phyloP scores from a whole-genome alignment of 108 stramenopile genomes.

The Skeletonema tropicum region DNA sequence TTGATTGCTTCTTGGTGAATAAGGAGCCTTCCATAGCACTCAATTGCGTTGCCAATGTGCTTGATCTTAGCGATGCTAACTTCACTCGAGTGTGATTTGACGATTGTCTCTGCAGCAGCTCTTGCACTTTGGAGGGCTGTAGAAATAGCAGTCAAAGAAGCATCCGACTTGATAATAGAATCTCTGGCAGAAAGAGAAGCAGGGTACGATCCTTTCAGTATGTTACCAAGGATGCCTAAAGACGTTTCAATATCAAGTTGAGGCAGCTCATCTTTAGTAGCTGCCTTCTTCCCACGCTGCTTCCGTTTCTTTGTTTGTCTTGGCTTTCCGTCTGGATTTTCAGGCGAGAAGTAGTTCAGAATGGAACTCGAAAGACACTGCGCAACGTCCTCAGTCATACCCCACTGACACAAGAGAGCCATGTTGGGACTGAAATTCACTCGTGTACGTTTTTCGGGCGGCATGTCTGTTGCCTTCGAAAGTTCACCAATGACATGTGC shows the following conservation, averaged over 20 bases:
- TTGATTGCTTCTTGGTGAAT: conserved; percentile 66
- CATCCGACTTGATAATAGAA: conserved; percentile 24
- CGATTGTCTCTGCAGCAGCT: conserved; percentile 15
- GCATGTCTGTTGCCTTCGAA: conserved; percentile 9
- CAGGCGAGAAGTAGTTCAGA: conserved; percentile 35
- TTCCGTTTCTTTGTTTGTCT: conserved; percentile 40
- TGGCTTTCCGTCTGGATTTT: conserved; percentile 1
- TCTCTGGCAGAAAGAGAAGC: conserved; percentile 23
- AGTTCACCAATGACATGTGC: conserved; percentile 46
- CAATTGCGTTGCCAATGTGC: conserved; percentile 40
- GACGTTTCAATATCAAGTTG: conserved; percentile 40
- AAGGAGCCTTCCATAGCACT: conserved; percentile 68
- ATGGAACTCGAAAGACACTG: conserved; percentile 61
- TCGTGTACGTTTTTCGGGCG: conserved; percentile 17
- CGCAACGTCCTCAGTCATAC: conserved; percentile 65
- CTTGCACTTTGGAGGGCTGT: conserved; percentile 29
- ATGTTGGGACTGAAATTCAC: conserved; percentile 57
- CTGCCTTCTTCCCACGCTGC: conserved; percentile 49
- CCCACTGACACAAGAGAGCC: conserved; percentile 70
- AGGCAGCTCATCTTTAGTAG: conserved; percentile 32
- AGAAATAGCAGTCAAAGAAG: conserved; percentile 17
- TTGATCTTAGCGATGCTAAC: conserved; percentile 12
- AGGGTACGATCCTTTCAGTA: conserved; percentile 33
- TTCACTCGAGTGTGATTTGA: conserved; percentile 6
- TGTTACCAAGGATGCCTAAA: conserved; percentile 29